Evolutionary conservation across 176 grass and related monocot genomes (phyloP), one percentile per base, ranked within the genome.

Genomic region (Zea mays): DNA sequence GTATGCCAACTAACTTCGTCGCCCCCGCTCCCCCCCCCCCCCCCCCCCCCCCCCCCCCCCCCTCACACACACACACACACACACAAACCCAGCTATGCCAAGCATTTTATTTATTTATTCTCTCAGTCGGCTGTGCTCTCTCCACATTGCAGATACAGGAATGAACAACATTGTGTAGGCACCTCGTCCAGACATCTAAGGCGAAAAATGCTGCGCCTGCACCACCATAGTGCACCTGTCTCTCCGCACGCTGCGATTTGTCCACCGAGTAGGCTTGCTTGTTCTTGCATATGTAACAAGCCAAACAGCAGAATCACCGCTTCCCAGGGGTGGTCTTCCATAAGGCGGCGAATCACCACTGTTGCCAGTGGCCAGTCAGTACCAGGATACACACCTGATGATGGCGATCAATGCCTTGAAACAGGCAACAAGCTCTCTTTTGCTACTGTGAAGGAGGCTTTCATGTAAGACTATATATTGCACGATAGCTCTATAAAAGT

Each of bases 311-410:
- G 17, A 51, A 20, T 5, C 34, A 41, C 47, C 2, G 5, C 6
- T 27, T 17, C 1, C 0, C 42, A 17, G 16, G 17, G 11, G 10
- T 35, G 17, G 5, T 35, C 46, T 77, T 82, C 35, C 41, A 81
- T 81, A 65, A 83, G 79, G 49, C 81, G 86, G 10, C 84, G 67
- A 35, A n/a, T 19, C n/a, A 6, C 69, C 15, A 38, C 55, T 16
- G 15, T 71, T 10, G 77, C 65, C 40, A 85, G 76, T 49, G 70
- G 79, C 51, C 70, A 76, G 57, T 85, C 85, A 3, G 60, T 75
- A 46, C 89, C 85, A 10, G 85, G 80, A 56, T 80, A 73, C 3
- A 62, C 41, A 44, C 73, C 78, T 56, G 79, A 92, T 46, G 78
- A 85, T 67, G 39, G 36, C 17, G 71, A 81, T 44, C 17, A 69